Base-by-base conservation (phyloP, 495 filamentous ascomycete genomes). In the Amniculicola lignicola region DNA sequence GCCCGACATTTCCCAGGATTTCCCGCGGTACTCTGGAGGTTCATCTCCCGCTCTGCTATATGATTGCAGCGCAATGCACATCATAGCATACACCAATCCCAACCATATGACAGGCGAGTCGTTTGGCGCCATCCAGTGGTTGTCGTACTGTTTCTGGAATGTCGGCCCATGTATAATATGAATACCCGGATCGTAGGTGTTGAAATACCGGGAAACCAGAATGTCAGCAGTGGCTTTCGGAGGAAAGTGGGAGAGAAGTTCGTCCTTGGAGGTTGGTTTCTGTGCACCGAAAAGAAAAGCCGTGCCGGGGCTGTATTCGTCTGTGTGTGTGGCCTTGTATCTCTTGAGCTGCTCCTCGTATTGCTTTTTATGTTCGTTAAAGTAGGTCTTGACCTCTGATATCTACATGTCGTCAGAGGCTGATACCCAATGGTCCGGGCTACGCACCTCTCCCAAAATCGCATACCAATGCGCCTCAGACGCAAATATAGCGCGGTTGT, bases 401-500 rank as follows among this genome's bases (percentile, higher is more conserved):
- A 98, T 95, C 85, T 90, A 53, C 39, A n/a, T 14, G 12, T 24
- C 45, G 35, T 56, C 45, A 61, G 51, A 19, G 0, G n/a, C 39
- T 4, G 2, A 27, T 1, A 21, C 15, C 28, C n/a, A 12, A 3
- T 48, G 16, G 55, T 55, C 31, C 21, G 16, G 62, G 68, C 71
- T 68, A 70, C 75, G 53, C 63, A 89, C 85, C 79, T 96, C 94
- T 54, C 82, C 79, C 53, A 99, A 72, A 48, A 99, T 85, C 23
- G 88, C 82, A 54, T 90, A 91, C 92, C 94, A 97, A 72, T 97
- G 90, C 27, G 87, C 87, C 59, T 95, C 89, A 35, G 93, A 94
- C 38, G 93, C 80, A 66, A 95, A 99, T 64, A 92, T 79, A 0
- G 87, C 84, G 65, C 88, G 90, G 45, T 91, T 89, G 48, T 86